Base-by-base conservation (phyloP, 176 grass and related monocot species). In the Carex pumila region DNA sequence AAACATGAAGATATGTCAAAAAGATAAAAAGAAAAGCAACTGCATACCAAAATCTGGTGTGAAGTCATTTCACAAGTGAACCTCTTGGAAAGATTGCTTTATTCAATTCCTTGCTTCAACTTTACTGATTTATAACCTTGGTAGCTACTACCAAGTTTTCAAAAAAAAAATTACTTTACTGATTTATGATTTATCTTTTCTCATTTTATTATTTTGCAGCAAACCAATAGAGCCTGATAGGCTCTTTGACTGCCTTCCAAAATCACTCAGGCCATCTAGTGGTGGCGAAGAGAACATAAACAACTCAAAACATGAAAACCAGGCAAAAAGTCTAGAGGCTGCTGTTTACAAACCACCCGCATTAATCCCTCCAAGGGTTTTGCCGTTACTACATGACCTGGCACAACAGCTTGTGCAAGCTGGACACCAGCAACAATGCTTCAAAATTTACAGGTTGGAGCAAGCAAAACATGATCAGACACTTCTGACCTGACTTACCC, bases 341-440 rank as follows among this genome's bases (percentile, higher is more conserved):
- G 85, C 93, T 61, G 59, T 92, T 67, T 95, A 90, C 86, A 90
- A 84, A 76, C 86, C 89, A 15, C 96, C 91, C n/a, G 91, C 90
- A 54, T 85, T 98, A 15, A 89, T 98, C 56, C 96, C 92, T 77
- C 88, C 93, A 37, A 95, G 91, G 83, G 64, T 98, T 85, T 67
- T 93, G 76, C 91, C 96, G 12, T 87, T 95, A 70, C 87, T 95
- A 84, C 90, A 90, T 89, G 93, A 98, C 57, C 90, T 98, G 88
- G 93, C 96, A 79, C 89, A 95, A 61, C 96, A 98, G 82, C 79
- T 98, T 77, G 88, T 98, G 80, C 91, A 98, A 75, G 89, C 85
- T 85, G 96, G 96, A 83, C 81, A 94, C 55, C 85, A 90, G 65
- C 92, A 93, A 65, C 87, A 88, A 32, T 90, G 91, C 52, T 86